Base-by-base conservation (phyloP, 192 early-diverging fungal species). In the Coemansia sp. region DNA sequence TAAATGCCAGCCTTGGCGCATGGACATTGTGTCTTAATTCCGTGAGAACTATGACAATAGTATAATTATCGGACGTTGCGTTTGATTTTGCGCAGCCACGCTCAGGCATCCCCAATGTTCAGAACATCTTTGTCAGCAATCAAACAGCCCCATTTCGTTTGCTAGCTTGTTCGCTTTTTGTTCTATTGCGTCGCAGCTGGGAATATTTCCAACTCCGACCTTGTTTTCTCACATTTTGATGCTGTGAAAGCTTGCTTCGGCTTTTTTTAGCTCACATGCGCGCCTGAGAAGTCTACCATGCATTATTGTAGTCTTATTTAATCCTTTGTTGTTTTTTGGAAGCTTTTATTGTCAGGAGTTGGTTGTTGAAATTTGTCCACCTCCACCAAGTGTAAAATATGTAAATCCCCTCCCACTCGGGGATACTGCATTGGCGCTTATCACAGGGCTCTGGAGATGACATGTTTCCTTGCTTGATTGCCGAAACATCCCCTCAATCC, bases 341-440 rank as follows among this genome's bases (percentile, higher is more conserved):
- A n/a, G n/a, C n/a, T n/a, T n/a, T n/a, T n/a, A n/a, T n/a, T n/a
- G n/a, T n/a, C n/a, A n/a, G n/a, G n/a, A 23, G 44, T 23, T 47
- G 44, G 44, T 23, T 23, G 44, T n/a, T n/a, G n/a, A n/a, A 47
- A 47, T 47, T 47, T 47, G 19, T 19, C 37, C 37, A 47, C 44
- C 4, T 23, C 10, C 5, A 22, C 13, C 44, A 47, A 23, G 20
- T 47, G 44, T 9, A 5, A 47, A 23, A 13, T 11, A 47, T 13
- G n/a, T 28, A 53, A 53, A 53, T 31, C 11, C n/a, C n/a, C n/a
- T n/a, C n/a, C 31, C 50, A 30, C 50, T 53, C n/a, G 28, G 50
- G 50, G 17, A 53, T 31, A 53, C 50, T 30, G 29, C 19, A 20
- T 29, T 50, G 3, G 19, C 13, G 48, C 9, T 6, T 47, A 11